These are phyloP conservation scores for Hibiscus trionum DNA, from an alignment of 345 rosid genomes.

Conservation along the genomic window DNA sequence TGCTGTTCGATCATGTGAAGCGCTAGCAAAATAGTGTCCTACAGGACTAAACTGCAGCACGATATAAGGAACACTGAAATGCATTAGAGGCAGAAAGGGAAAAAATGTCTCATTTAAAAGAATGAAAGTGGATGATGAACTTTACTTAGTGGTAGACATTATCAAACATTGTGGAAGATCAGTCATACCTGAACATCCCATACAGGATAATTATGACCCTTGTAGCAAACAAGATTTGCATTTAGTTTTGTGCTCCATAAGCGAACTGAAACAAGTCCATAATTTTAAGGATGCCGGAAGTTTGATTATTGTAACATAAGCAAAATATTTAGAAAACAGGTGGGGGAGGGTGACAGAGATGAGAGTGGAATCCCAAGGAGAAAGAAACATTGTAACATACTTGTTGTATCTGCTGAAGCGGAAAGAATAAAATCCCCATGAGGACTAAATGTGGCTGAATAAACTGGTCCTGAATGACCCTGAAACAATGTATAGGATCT, in stretches of 20 bases:
- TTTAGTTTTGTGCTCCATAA: constrained; percentile 94
- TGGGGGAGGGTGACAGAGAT: background rate
- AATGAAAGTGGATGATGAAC: background rate
- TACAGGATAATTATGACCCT: constrained; percentile 98
- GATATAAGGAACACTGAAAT: constrained; percentile 8
- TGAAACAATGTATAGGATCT: constrained; percentile 63
- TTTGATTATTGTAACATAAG: background rate
- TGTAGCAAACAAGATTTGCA: constrained; percentile 96
- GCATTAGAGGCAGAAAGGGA: constrained; percentile 13
- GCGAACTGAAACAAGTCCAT: constrained; percentile 47
- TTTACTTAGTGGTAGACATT: background rate
- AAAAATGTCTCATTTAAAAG: background rate
- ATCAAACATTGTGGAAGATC: constrained; percentile 6
- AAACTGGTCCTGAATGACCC: constrained; percentile 94
- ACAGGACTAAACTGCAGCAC: constrained; percentile 83
- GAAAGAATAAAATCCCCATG: constrained; percentile 85
- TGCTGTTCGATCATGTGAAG: constrained; percentile 96
- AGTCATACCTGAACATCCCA: constrained; percentile 89
- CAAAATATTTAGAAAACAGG: background rate
- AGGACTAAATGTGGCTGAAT: constrained; percentile 83
- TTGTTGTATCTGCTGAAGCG: constrained; percentile 83
- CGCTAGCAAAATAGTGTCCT: constrained; percentile 90
- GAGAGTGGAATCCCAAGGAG: background rate
- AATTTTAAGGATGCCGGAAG: background rate
- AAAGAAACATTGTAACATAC: constrained; percentile 25